Evolutionary conservation across 139 green algal genomes (phyloP).

Genomic region (Astrephomene gubernaculifera): DNA sequence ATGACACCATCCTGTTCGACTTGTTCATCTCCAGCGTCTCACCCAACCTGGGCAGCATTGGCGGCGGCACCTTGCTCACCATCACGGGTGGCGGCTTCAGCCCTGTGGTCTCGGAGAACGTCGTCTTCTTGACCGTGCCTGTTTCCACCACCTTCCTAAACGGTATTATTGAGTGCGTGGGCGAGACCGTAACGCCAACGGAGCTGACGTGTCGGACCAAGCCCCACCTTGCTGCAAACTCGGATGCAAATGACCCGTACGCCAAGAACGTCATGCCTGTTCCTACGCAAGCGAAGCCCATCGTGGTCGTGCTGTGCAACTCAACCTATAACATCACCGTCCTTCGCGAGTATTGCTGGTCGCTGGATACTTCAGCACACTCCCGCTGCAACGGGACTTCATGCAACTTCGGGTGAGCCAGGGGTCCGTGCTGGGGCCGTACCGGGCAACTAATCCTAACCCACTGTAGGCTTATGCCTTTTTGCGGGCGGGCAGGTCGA

Average conservation of each 20-base stretch:
- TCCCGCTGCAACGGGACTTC: neutral
- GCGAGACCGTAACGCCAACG: neutral
- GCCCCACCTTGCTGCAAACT: conserved; percentile 30
- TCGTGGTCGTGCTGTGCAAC: conserved; percentile 44
- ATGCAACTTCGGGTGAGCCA: conserved; percentile 17
- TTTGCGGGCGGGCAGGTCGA: too few species aligned
- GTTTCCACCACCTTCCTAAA: conserved; percentile 50
- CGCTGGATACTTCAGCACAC: neutral
- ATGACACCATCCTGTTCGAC: conserved; percentile 2
- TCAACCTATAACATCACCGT: neutral
- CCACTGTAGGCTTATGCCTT: too few species aligned
- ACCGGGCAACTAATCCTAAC: too few species aligned
- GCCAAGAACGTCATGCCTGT: conserved; percentile 15
- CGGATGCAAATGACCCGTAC: conserved; percentile 33
- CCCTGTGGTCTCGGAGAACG: neutral
- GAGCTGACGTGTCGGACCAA: conserved; percentile 24
- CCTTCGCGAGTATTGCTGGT: conserved; percentile 25
- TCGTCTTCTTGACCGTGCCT: conserved; percentile 44
- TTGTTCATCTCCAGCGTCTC: conserved; percentile 29
- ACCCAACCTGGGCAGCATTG: conserved; percentile 44
- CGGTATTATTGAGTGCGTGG: conserved; percentile 36
- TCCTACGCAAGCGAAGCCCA: neutral
- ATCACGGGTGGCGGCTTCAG: conserved; percentile 53
- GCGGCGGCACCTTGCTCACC: conserved; percentile 41
- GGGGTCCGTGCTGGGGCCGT: too few species aligned